Evolutionary conservation across 805 yeast genomes (phyloP).

Genomic region (Crinitomyces ghanaensis): DNA sequence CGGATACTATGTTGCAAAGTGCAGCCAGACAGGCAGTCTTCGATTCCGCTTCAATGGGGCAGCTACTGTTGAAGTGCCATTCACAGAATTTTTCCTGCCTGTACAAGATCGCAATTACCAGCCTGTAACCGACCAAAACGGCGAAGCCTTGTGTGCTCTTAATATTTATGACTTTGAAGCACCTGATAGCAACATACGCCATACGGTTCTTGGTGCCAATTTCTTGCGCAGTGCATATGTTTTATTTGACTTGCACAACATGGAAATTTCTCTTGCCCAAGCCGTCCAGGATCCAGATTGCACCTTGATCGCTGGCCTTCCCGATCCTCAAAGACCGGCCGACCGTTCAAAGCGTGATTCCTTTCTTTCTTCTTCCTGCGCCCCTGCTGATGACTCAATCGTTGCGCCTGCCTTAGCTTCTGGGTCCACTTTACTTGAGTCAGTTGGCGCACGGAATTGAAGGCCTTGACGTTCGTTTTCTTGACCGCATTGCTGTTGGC

Average conservation of each 20-base stretch:
- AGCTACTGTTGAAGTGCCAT: constrained; percentile 32
- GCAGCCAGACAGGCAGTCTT: constrained; percentile 19
- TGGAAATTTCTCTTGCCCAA: constrained; percentile 46
- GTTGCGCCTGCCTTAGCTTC: no score
- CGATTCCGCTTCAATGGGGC: constrained; percentile 42
- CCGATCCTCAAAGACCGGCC: no score
- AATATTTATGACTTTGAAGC: constrained; percentile 11
- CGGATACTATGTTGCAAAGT: constrained; percentile 21
- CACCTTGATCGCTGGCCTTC: no score
- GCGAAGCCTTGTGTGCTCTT: constrained; percentile 16
- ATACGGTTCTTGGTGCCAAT: constrained; percentile 43
- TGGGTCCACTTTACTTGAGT: no score
- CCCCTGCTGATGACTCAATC: no score
- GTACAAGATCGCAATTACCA: constrained; percentile 13
- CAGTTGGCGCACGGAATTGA: no score
- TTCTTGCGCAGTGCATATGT: constrained; percentile 50
- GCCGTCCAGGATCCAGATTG: no score
- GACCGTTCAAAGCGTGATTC: no score
- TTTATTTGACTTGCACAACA: constrained; percentile 51
- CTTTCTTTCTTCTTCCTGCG: no score
- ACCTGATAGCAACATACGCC: no score
- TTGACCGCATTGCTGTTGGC: no score
- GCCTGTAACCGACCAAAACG: constrained; percentile 19
- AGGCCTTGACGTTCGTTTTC: no score
- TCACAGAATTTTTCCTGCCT: constrained; percentile 19